Percentiles rank a stretch among this genome's conserved stretches.
Conservation (phyloP, 805 yeast genomes). For the Kuraishia ogatae region DNA sequence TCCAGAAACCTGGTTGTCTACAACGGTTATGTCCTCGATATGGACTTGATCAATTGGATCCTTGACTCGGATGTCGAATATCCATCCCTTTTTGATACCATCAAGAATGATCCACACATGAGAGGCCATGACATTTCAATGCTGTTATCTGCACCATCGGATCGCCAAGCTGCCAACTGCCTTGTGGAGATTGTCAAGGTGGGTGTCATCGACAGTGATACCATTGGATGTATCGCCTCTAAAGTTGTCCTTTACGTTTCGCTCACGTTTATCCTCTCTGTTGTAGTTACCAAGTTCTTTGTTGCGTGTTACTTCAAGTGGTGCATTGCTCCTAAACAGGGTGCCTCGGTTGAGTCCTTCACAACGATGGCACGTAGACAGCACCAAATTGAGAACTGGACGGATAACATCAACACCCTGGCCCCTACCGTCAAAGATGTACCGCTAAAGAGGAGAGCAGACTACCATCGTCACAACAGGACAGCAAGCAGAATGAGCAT, state of each 20-base stretch:
- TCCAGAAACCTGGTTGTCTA: constrained; percentile 77
- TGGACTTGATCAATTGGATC: constrained; percentile 71
- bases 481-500: constrained; percentile 25
- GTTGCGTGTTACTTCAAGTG: constrained; percentile 89
- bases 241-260: constrained; percentile 74
- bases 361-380: constrained; percentile 56
- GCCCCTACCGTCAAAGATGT: constrained; percentile 42
- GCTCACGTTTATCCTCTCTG: constrained; percentile 73
- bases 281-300: constrained; percentile 69
- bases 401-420: constrained; percentile 46
- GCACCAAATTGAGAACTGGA: constrained; percentile 77
- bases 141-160: constrained; percentile 55
- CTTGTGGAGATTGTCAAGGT: constrained; percentile 79
- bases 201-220: constrained; percentile 81
- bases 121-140: constrained; percentile 79
- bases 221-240: constrained; percentile 93
- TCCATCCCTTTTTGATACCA: constrained; percentile 61
- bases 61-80: constrained; percentile 58
- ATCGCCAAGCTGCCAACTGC: constrained; percentile 71
- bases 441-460: constrained; percentile 44
- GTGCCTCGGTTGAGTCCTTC: constrained; percentile 52
- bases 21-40: constrained; percentile 82
- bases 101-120: constrained; percentile 44
- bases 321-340: constrained; percentile 71
- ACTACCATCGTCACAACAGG: constrained; percentile 24